Conservation (phyloP, 2,329 filamentous ascomycete genomes). For the Aspergillus sergii region DNA sequence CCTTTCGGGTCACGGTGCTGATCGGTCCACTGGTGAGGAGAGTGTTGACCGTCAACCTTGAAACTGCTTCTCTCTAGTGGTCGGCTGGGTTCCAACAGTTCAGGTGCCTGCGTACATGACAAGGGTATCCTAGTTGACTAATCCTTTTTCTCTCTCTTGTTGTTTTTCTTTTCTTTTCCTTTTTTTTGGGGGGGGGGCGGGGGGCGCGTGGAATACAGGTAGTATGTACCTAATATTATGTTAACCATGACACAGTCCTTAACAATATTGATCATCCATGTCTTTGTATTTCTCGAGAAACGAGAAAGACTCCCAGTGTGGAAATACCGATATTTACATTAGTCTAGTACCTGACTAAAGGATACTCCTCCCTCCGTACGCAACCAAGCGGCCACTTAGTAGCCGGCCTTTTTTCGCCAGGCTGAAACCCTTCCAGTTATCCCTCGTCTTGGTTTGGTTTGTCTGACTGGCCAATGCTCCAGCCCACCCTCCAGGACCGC, state of each 20-base stretch:
- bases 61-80: conserved; percentile 8
- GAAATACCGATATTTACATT: neutral
- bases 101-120: conserved; percentile 24
- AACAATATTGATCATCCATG: neutral
- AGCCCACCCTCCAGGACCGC: conserved; percentile 3
- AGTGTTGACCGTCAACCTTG: conserved; percentile 6
- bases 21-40: conserved; percentile 8
- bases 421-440: neutral
- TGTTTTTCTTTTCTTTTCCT: neutral
- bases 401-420: neutral
- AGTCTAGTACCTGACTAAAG: neutral
- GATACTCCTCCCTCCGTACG: neutral
- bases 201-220: neutral
- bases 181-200: neutral
- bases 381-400: neutral
- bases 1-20: conserved; percentile 15
- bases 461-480: conserved; percentile 10
- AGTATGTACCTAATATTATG: neutral
- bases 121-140: conserved; percentile 21
- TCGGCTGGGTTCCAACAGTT: conserved; percentile 12
- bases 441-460: conserved; percentile 8
- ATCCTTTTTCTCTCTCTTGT: neutral
- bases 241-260: neutral
- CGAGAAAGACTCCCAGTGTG: neutral
- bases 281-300: neutral